Base-by-base conservation (phyloP, 805 yeast genomes). In the Saccharomyces kudriavzevii region DNA sequence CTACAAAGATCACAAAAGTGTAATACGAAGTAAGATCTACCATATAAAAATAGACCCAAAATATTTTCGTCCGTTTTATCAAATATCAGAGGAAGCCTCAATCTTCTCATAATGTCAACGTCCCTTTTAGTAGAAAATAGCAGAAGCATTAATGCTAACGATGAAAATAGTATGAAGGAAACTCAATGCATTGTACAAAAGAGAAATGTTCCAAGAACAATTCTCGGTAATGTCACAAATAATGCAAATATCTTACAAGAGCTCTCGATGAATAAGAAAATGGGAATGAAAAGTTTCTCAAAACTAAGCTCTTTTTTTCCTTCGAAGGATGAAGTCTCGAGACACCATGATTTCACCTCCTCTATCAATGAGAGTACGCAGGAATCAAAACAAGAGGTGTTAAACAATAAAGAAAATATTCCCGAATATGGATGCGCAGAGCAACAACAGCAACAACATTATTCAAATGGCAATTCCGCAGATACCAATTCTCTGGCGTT, bases 401-500 rank as follows among this genome's bases (percentile, higher is more conserved):
- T 35, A 17, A 35, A 35, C 13, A 35, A 35, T 35, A 35, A 35
- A 9, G 43, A 35, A 35, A 35, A 35, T 35, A 35, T 35, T 17
- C 43, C 43, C 3, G 43, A 47, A 45, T 46, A 48, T 22, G 11
- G 35, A 49, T 43, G 43, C 27, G 26, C 50, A n/a, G 52, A 56
- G 25, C 46, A 51, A 22, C 28, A 24, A 49, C n/a, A 28, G 28
- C 26, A 52, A 13, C 30, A 48, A 30, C 49, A 48, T n/a, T 30
- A 13, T 17, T 8, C 22, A 17, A 35, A 35, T 1, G 43, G 17
- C 17, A 24, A 35, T 8, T 35, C 43, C 1, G 3, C 17, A 17
- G 13, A 20, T 17, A 17, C 24, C 5, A 20, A 17, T 9, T 35
- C 43, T 2, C n/a, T 24, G n/a, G 24, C 43, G 4, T 20, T 35